phyloP scores from a whole-genome alignment of 2,329 filamentous ascomycete species.

The Botrytis galanthina region DNA sequence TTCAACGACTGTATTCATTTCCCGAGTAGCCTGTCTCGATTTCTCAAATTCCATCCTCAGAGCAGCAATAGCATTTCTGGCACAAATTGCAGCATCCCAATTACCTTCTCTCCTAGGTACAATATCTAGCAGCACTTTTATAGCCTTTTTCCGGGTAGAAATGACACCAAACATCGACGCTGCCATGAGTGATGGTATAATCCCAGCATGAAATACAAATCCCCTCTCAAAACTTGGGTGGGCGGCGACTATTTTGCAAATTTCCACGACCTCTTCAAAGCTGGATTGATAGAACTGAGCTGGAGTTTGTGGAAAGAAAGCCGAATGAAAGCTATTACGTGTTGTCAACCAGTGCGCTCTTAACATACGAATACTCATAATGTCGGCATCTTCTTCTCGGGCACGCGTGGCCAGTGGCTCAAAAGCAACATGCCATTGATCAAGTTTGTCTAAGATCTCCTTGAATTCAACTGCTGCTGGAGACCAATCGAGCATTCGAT shows the following conservation, averaged over 20 bases:
- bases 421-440: constrained; percentile 13
- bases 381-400: not conserved
- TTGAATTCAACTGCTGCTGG: not conserved
- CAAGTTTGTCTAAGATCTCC: constrained; percentile 5
- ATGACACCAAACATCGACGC: not conserved
- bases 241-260: not conserved
- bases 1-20: not conserved
- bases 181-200: constrained; percentile 2
- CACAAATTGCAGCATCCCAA: constrained; percentile 12
- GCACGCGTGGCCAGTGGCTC: not conserved
- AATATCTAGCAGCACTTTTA: constrained; percentile 11
- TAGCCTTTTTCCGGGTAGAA: not conserved
- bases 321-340: constrained; percentile 8
- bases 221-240: constrained; percentile 6
- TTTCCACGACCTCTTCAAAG: constrained; percentile 6
- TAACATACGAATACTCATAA: not conserved
- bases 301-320: constrained; percentile 9
- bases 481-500: constrained; percentile 1
- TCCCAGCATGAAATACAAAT: constrained; percentile 13
- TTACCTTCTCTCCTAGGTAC: constrained; percentile 18
- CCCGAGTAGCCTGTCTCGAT: not conserved
- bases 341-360: not conserved
- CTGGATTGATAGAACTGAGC: not conserved
- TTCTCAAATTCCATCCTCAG: not conserved
- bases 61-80: constrained; percentile 6